Evolutionary conservation across 2,329 filamentous ascomycete species (phyloP), one percentile per base, ranked within the genome.

Genomic region (Coleophoma crateriformis): DNA sequence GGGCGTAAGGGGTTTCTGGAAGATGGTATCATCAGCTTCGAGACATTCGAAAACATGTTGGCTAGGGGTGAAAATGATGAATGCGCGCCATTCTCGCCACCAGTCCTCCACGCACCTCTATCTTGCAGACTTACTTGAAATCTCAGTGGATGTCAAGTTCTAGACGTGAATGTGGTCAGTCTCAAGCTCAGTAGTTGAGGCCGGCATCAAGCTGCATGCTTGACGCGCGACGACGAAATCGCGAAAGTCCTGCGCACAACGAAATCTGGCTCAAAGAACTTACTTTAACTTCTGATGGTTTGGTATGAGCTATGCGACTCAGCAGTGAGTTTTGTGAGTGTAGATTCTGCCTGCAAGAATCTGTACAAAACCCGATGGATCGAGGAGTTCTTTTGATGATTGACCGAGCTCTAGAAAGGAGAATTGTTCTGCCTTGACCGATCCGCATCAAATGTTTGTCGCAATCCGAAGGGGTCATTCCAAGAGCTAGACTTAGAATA

Each of bases 221-320:
- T 27, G 27, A 27, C 27, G 27, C 27, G 27, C 27, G 27, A 27
- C 4, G 22, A 27, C 27, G 27, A 27, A 4, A 27, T 27, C 27
- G 27, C 27, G 27, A 27, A 27, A 27, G 27, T 27, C 27, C 27
- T 27, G 27, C 27, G 27, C 49, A 48, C 53, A 34, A 52, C 47
- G 47, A 53, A 52, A 52, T 58, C 53, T 56, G 48, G 51, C 51
- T 54, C 58, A 56, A 56, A 56, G 47, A 54, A 58, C 58, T 54
- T 55, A 58, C 57, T 52, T 50, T 35, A 20, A 52, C 47, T 32
- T 42, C 17, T 34, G 32, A n/a, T 35, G 19, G 39, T 43, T 39
- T 37, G 33, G 46, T 40, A 33, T 47, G 33, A 49, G n/a, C n/a
- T 49, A 55, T 35, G 55, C 54, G 53, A 58, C 44, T 50, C 44